A percentile compares a stretch with the other conserved stretches of the same genome.
Conservation (phyloP, 148 eudicot species). For the Amaranthus cruentus region DNA sequence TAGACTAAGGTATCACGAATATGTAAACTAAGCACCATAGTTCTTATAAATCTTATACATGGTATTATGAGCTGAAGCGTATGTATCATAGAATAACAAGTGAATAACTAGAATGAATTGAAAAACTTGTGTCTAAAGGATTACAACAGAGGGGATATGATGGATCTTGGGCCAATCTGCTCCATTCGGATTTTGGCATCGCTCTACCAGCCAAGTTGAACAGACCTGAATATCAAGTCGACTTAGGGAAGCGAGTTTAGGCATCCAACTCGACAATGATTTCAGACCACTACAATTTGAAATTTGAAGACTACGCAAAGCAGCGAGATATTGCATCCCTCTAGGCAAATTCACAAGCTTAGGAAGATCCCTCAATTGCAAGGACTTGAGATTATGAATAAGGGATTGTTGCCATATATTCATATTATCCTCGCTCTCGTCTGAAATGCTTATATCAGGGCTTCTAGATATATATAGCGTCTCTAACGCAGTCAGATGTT, state of each 20-base stretch:
- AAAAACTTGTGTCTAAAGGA: neutral
- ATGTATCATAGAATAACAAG: too few species aligned
- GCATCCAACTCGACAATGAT: conserved; percentile 23
- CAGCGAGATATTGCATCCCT: conserved; percentile 18
- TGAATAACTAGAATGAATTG: too few species aligned
- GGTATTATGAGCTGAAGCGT: too few species aligned
- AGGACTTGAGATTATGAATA: neutral
- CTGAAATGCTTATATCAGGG: neutral
- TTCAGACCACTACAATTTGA: conserved; percentile 1
- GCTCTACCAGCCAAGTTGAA: neutral
- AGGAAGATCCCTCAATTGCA: conserved; percentile 10
- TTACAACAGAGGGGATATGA: conserved; percentile 8
- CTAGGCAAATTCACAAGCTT: conserved; percentile 16
- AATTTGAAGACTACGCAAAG: conserved; percentile 17
- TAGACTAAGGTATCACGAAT: too few species aligned
- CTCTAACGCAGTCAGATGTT: conserved; percentile 24
- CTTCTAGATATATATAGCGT: neutral
- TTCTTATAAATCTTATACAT: too few species aligned
- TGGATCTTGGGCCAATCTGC: conserved; percentile 21
- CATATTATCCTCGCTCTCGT: neutral
- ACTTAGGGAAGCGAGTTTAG: conserved; percentile 17
- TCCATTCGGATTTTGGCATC: conserved; percentile 15
- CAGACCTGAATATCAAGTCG: conserved; percentile 1
- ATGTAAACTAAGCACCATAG: too few species aligned
- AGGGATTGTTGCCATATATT: neutral